Conservation (phyloP, 2,329 filamentous ascomycete species). For the Epichloe hybrida region DNA sequence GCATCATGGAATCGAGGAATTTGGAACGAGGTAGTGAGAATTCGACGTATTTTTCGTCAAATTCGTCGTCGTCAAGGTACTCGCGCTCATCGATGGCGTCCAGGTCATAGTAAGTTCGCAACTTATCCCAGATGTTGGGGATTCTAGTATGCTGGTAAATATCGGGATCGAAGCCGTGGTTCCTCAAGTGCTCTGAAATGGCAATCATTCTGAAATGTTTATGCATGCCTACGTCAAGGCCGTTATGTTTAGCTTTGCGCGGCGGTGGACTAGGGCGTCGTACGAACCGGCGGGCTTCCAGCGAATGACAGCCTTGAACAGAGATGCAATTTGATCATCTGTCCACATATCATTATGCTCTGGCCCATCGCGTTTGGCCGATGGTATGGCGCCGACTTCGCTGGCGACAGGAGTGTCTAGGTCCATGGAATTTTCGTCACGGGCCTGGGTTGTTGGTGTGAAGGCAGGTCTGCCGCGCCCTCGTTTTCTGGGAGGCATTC, state of each 20-base stretch:
- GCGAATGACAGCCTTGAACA: conserved; percentile 84
- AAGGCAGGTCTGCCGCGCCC: conserved; percentile 41
- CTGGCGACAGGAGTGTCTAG: conserved; percentile 41
- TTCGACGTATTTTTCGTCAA: conserved; percentile 48
- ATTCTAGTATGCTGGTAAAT: conserved; percentile 69
- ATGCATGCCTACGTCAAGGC: conserved; percentile 54
- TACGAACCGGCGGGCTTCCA: conserved; percentile 88
- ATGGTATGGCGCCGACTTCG: conserved; percentile 27
- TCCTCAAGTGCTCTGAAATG: conserved; percentile 66
- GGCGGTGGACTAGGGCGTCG: neutral
- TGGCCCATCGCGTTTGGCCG: conserved; percentile 11
- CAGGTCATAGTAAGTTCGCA: conserved; percentile 72
- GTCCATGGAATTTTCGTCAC: conserved; percentile 48
- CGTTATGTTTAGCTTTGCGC: neutral
- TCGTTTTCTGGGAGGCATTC: conserved; percentile 61
- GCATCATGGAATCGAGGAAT: conserved; percentile 34
- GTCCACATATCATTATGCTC: conserved; percentile 65
- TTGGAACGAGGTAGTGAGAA: conserved; percentile 45
- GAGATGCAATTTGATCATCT: conserved; percentile 82
- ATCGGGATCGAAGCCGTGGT: conserved; percentile 64
- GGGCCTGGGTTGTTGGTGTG: conserved; percentile 38
- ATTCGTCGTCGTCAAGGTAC: conserved; percentile 46
- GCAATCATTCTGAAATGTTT: conserved; percentile 88
- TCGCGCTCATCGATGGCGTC: conserved; percentile 77
- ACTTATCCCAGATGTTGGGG: conserved; percentile 82